These are phyloP conservation scores for Artemisia argyi DNA, from an alignment of 129 eudicot species.

Conservation along the genomic window DNA sequence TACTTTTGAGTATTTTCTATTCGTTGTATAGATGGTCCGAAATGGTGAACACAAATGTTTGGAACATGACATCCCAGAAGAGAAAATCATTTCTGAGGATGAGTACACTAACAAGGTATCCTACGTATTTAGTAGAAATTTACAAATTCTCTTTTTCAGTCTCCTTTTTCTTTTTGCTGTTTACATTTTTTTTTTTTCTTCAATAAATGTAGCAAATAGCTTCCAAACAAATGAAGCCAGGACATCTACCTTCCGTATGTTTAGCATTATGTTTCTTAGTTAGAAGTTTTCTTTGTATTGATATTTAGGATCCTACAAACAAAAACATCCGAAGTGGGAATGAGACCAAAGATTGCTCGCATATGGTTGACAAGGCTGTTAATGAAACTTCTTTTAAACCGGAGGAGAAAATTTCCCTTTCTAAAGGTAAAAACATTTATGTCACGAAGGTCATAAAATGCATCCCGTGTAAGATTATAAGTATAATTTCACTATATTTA, in stretches of 20 bases:
- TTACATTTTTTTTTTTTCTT: constrained; percentile 5
- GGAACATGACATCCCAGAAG: constrained; percentile 44
- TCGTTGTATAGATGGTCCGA: constrained; percentile 71
- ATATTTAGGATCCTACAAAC: constrained; percentile 36
- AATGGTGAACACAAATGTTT: constrained; percentile 78
- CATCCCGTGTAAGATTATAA: not conserved
- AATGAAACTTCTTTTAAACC: constrained; percentile 46
- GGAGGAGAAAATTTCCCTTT: constrained; percentile 22
- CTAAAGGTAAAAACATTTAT: constrained; percentile 54
- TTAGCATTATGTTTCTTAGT: not conserved
- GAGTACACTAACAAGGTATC: constrained; percentile 39
- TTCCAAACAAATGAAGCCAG: constrained; percentile 20
- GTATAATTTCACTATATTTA: not conserved
- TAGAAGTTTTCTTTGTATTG: not conserved
- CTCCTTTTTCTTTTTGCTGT: constrained; percentile 17
- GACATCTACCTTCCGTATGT: constrained; percentile 44
- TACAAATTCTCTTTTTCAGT: not conserved
- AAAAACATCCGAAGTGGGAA: constrained; percentile 14
- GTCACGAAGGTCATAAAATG: not conserved
- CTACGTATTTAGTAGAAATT: too few species aligned
- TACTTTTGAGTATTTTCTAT: not conserved
- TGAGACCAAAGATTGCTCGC: constrained; percentile 29
- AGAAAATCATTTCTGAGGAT: constrained; percentile 69
- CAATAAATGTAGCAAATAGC: not conserved
- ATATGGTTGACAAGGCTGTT: constrained; percentile 65